phyloP scores from a whole-genome alignment of 495 filamentous ascomycete species.

The Daldinia vernicosa region DNA sequence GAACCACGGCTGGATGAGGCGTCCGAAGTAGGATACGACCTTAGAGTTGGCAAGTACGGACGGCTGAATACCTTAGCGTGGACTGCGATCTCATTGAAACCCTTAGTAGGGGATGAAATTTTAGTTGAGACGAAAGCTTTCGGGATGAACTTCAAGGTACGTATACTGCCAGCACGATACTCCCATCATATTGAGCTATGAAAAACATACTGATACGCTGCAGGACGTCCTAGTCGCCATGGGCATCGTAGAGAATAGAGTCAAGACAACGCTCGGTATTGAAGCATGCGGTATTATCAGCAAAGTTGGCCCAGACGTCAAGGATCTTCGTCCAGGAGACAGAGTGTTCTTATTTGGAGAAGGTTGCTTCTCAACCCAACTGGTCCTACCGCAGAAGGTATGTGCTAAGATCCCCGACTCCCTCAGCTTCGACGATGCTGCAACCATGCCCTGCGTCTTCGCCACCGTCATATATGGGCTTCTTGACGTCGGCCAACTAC shows the following conservation, averaged over 20 bases:
- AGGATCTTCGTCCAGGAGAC: background rate
- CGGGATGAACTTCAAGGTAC: slow-evolving; percentile 4
- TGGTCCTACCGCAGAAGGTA: background rate
- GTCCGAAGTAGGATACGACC: background rate
- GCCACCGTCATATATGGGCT: slow-evolving; percentile 58
- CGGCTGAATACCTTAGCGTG: background rate
- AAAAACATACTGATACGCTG: background rate
- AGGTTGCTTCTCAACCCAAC: background rate
- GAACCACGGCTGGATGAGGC: background rate
- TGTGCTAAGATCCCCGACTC: slow-evolving; percentile 50
- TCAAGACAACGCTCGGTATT: background rate
- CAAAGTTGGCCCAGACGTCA: background rate
- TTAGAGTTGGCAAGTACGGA: background rate
- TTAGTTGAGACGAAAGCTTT: background rate
- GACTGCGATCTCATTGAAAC: background rate
- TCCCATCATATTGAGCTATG: background rate
- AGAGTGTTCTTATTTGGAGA: background rate
- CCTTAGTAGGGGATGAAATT: background rate
- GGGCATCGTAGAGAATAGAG: background rate
- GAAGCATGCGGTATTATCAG: background rate
- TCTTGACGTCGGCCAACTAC: slow-evolving; percentile 42
- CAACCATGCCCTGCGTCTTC: slow-evolving; percentile 57
- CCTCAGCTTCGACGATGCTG: slow-evolving; percentile 55
- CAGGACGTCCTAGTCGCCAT: background rate
- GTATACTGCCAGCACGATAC: background rate